Evolutionary conservation across 495 filamentous ascomycete species (phyloP).

Genomic region (Xylaria sp.): DNA sequence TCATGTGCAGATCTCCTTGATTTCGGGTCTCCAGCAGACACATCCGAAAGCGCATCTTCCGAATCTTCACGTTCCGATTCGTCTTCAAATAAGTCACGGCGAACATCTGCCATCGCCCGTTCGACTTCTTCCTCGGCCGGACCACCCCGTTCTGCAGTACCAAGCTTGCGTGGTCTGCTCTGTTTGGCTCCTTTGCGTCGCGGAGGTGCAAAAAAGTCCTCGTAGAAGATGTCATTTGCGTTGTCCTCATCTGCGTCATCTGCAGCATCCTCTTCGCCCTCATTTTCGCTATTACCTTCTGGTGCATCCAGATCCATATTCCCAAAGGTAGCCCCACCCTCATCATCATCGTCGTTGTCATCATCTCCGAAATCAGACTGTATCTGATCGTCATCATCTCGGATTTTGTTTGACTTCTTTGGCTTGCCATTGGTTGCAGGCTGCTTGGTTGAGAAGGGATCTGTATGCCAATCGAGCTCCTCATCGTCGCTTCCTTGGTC

Average conservation of each 20-base stretch:
- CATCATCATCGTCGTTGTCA: constrained; percentile 64
- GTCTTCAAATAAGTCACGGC: constrained; percentile 92
- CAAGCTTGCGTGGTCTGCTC: constrained; percentile 47
- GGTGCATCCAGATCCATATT: constrained; percentile 67
- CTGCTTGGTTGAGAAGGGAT: constrained; percentile 60
- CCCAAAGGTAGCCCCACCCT: constrained; percentile 79
- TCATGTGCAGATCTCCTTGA: constrained; percentile 78
- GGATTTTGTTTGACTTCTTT: constrained; percentile 26
- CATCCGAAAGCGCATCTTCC: constrained; percentile 62
- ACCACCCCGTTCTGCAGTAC: constrained; percentile 39
- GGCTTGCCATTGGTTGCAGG: constrained; percentile 23
- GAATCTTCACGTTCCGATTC: constrained; percentile 64
- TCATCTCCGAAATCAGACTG: constrained; percentile 47
- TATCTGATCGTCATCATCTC: constrained; percentile 31
- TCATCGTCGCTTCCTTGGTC: constrained; percentile 75
- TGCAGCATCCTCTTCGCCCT: constrained; percentile 61
- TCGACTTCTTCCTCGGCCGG: constrained; percentile 70
- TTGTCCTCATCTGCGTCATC: constrained; percentile 61
- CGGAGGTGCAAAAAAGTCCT: constrained; percentile 89
- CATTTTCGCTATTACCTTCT: constrained; percentile 64
- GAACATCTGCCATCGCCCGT: constrained; percentile 87
- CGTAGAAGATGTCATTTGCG: constrained; percentile 85
- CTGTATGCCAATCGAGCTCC: constrained; percentile 81
- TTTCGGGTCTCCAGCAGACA: constrained; percentile 61
- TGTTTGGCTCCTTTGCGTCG: constrained; percentile 67